Base-by-base conservation (phyloP, 1,284 basidiomycete genomes). In the Albatrellus sp. region DNA sequence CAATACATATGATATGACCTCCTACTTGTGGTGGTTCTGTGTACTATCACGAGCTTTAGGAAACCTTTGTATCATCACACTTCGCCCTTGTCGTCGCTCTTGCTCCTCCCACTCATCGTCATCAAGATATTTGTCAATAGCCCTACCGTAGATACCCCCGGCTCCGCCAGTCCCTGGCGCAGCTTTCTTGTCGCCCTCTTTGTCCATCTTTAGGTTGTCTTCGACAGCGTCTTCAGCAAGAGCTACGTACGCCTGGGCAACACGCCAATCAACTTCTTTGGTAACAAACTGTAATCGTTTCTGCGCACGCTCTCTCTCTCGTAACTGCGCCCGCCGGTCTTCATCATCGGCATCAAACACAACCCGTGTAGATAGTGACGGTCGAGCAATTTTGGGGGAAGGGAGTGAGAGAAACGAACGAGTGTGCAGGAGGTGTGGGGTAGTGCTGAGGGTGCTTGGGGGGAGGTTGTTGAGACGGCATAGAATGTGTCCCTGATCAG, bases 401-500 rank as follows among this genome's bases (percentile, higher is more conserved):
- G 71, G 80, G 43, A 75, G 70, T 17, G 66, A 55, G 45, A 87
- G 59, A 51, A 65, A 72, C 1, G 66, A 64, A 13, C 81, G 73
- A 0, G 83, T 86, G 58, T 86, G 83, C 4, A 87, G 63, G 13
- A 86, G 63, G 53, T 85, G 80, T 2, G 84, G 83, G 0, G 76
- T 84, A 0, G 78, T 84, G 42, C 64, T 73, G 13, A 87, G 63
- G 1, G 80, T 77, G 52, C 72, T 80, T 1, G 67, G 60, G 0
- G 82, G 78, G 5, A 88, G 68, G 40, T 69, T 70, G 54, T 87
- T 88, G 16, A 82, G 58, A 14, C 63, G 69, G 56, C 80, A 83
- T 3, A 86, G 62, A 30, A 69, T 60, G 34, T 69, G 69, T 20
- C 68, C 73, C 80, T 83, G 50, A 5, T 41, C 24, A 40, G 32